Evolutionary conservation across 2,329 filamentous ascomycete species (phyloP).

Genomic region (Pestalotiopsis sp.): DNA sequence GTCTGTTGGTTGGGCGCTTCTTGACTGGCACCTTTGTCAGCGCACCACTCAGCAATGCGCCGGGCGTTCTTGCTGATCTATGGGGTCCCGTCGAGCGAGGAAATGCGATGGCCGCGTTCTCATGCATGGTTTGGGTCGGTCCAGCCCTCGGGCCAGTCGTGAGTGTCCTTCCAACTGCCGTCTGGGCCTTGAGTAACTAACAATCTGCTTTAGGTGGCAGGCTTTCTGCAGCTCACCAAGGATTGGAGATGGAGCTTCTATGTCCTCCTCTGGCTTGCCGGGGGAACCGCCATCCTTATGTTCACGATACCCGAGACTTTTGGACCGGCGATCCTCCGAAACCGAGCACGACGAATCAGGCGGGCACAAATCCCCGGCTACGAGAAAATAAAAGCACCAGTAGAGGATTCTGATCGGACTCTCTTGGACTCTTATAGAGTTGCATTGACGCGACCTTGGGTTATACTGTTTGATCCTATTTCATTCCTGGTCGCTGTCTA

Average conservation of each 20-base stretch:
- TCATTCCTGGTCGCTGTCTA: slow-evolving; percentile 53
- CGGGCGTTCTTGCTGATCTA: slow-evolving; percentile 53
- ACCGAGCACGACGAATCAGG: slow-evolving; percentile 54
- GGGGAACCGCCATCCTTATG: slow-evolving; percentile 42
- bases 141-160: slow-evolving; percentile 21
- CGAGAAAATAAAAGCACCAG: slow-evolving; percentile 49
- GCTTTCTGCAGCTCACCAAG: slow-evolving; percentile 57
- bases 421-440: slow-evolving; percentile 48
- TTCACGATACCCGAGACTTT: slow-evolving; percentile 61
- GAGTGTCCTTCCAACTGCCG: not conserved
- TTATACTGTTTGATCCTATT: slow-evolving; percentile 54
- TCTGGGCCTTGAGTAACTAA: not conserved
- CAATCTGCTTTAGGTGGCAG: slow-evolving; percentile 35
- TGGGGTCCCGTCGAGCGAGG: slow-evolving; percentile 53
- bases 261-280: slow-evolving; percentile 44
- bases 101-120: slow-evolving; percentile 55
- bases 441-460: slow-evolving; percentile 53
- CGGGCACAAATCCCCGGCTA: slow-evolving; percentile 48
- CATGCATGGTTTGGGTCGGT: slow-evolving; percentile 53
- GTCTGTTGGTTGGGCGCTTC: slow-evolving; percentile 54
- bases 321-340: slow-evolving; percentile 47
- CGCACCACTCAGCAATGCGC: slow-evolving; percentile 33
- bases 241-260: slow-evolving; percentile 56
- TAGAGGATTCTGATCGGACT: slow-evolving; percentile 45
- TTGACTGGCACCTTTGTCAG: slow-evolving; percentile 53